Conservation (phyloP, 2,329 filamentous ascomycete genomes). For the Penicillium sp. region DNA sequence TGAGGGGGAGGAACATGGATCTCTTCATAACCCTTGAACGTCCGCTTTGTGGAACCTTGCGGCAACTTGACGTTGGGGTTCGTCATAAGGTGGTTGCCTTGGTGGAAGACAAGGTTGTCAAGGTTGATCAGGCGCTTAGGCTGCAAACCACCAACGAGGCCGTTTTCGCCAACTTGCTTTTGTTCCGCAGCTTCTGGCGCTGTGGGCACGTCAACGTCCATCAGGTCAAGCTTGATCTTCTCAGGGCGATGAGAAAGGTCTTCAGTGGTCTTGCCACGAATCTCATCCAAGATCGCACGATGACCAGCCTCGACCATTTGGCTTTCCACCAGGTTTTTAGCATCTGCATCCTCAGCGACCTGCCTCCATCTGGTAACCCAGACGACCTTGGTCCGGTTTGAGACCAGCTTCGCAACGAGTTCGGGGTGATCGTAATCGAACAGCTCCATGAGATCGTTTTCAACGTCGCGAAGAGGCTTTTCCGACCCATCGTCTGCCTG, state of each 20-base stretch:
- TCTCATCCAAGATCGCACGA: slow-evolving; percentile 78
- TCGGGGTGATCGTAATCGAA: slow-evolving; percentile 97
- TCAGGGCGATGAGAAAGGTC: slow-evolving; percentile 56
- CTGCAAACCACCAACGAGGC: slow-evolving; percentile 73
- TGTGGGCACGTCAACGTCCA: slow-evolving; percentile 77
- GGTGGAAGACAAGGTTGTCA: slow-evolving; percentile 93
- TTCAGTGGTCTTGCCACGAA: slow-evolving; percentile 63
- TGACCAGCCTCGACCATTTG: slow-evolving; percentile 89
- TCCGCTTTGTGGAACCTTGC: slow-evolving; percentile 88
- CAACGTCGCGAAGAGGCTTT: slow-evolving; percentile 81
- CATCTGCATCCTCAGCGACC: slow-evolving; percentile 68
- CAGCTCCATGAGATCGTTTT: slow-evolving; percentile 96
- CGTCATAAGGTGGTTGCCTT: slow-evolving; percentile 99
- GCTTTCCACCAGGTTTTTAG: slow-evolving; percentile 70
- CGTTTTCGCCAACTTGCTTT: slow-evolving; percentile 53
- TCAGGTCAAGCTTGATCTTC: slow-evolving; percentile 73
- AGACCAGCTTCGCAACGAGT: slow-evolving; percentile 81
- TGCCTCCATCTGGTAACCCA: slow-evolving; percentile 87
- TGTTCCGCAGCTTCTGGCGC: slow-evolving; percentile 52
- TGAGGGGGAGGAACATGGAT: slow-evolving; percentile 95
- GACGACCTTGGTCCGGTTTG: slow-evolving; percentile 87
- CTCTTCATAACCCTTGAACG: slow-evolving; percentile 97
- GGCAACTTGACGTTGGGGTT: slow-evolving; percentile 92
- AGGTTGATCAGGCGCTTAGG: slow-evolving; percentile 85
- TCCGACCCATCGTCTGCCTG: slow-evolving; percentile 69